Conservation (phyloP, 768 basidiomycete species). For the Kwoniella dejecticola region DNA sequence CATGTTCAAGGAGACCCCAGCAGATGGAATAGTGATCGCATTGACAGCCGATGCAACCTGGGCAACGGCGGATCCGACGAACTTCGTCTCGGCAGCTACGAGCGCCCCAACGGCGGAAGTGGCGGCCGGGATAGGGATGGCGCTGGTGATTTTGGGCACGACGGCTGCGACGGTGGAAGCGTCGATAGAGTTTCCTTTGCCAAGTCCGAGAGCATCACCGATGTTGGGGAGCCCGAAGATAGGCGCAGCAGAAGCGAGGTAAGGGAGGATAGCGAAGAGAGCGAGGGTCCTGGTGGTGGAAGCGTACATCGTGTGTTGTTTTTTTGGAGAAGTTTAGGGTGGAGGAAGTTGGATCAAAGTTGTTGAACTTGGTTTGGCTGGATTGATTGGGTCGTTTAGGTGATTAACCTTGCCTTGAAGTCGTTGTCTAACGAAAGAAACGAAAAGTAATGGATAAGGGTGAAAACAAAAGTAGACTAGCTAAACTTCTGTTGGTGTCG, state of each 20-base stretch:
- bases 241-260: conserved; percentile 15
- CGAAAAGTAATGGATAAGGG: background rate
- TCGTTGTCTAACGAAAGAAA: too few species aligned
- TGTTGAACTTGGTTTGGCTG: too few species aligned
- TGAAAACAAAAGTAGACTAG: conserved; percentile 8
- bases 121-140: conserved; percentile 5
- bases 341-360: too few species aligned
- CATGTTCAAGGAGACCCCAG: background rate
- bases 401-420: too few species aligned
- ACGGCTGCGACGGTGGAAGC: conserved; percentile 4
- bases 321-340: too few species aligned
- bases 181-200: conserved; percentile 7
- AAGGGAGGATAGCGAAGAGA: conserved; percentile 23
- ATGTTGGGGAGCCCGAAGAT: conserved; percentile 18
- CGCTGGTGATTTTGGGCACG: conserved; percentile 13
- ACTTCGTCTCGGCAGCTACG: conserved; percentile 9
- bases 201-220: conserved; percentile 13
- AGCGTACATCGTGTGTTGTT: background rate
- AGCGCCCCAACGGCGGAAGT: conserved; percentile 7
- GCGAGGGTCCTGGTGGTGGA: conserved; percentile 9
- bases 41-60: conserved; percentile 3
- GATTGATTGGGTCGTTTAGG: too few species aligned
- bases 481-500: conserved; percentile 4
- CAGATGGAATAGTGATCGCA: background rate
- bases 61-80: conserved; percentile 9